Conservation (phyloP, 495 filamentous ascomycete genomes). For the Chaetomium cochliodes region DNA sequence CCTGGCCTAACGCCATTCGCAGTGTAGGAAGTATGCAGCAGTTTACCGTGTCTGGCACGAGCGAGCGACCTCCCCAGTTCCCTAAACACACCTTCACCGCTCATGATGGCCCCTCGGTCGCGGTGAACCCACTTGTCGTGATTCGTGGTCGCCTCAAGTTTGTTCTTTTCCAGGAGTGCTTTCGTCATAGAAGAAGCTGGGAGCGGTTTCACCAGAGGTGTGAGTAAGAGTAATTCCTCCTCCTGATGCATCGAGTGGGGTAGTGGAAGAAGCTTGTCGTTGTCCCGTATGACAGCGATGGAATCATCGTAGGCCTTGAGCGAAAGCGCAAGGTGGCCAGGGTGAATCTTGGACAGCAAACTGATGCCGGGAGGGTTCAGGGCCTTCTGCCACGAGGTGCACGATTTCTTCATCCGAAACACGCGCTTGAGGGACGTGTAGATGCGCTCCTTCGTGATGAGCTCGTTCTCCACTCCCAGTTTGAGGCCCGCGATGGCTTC, state of each 20-base stretch:
- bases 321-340: conserved; percentile 72
- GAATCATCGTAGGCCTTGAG: conserved; percentile 80
- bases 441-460: conserved; percentile 73
- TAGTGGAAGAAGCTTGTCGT: conserved; percentile 72
- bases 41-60: conserved; percentile 73
- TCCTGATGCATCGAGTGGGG: conserved; percentile 73
- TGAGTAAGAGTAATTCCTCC: conserved; percentile 79
- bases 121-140: conserved; percentile 55
- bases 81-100: conserved; percentile 81
- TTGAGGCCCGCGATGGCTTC: conserved; percentile 85
- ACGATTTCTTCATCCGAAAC: conserved; percentile 69
- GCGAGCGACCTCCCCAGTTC: conserved; percentile 80
- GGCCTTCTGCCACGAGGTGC: conserved; percentile 80
- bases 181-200: conserved; percentile 74
- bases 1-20: conserved; percentile 79
- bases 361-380: conserved; percentile 72
- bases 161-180: conserved; percentile 48
- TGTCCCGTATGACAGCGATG: conserved; percentile 83
- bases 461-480: conserved; percentile 78
- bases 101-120: conserved; percentile 73
- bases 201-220: conserved; percentile 80
- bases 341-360: conserved; percentile 72
- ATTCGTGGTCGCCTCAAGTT: conserved; percentile 45
- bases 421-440: conserved; percentile 71
- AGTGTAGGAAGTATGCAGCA: conserved; percentile 88